phyloP scores from a whole-genome alignment of 2,329 filamentous ascomycete species.

The Stagonosporopsis tanaceti region DNA sequence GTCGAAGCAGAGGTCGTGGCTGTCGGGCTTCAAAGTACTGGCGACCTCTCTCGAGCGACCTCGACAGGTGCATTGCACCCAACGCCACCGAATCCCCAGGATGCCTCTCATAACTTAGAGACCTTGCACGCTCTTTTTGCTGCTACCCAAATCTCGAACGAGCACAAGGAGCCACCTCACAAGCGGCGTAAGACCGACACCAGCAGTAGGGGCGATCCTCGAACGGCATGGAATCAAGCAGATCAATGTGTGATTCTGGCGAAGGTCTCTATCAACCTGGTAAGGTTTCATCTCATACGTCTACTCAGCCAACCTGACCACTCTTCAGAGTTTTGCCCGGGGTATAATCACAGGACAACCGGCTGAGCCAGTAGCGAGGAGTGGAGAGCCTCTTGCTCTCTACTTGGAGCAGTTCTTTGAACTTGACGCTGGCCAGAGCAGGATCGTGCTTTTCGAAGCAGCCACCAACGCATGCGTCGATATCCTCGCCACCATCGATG shows the following conservation, averaged over 20 bases:
- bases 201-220: constrained; percentile 2
- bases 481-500: constrained; percentile 29
- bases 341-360: not conserved
- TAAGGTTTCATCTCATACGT: not conserved
- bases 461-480: constrained; percentile 24
- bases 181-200: constrained; percentile 42
- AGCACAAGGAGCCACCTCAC: constrained; percentile 26
- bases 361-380: not conserved
- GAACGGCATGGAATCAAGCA: constrained; percentile 20
- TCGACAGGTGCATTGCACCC: not conserved
- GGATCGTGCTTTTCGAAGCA: constrained; percentile 29
- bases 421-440: constrained; percentile 21
- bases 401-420: constrained; percentile 34
- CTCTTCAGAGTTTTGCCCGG: not conserved
- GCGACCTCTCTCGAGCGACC: not conserved
- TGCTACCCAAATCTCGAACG: constrained; percentile 5
- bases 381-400: constrained; percentile 19
- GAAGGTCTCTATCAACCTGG: constrained; percentile 36
- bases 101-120: constrained; percentile 21
- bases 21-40: not conserved
- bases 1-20: constrained; percentile 27
- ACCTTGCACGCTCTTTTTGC: constrained; percentile 30
- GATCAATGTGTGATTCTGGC: constrained; percentile 42
- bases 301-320: not conserved
- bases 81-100: constrained; percentile 6